Base-by-base conservation (phyloP, 106 monocot species). In the Acanthochlamys bracteata region DNA sequence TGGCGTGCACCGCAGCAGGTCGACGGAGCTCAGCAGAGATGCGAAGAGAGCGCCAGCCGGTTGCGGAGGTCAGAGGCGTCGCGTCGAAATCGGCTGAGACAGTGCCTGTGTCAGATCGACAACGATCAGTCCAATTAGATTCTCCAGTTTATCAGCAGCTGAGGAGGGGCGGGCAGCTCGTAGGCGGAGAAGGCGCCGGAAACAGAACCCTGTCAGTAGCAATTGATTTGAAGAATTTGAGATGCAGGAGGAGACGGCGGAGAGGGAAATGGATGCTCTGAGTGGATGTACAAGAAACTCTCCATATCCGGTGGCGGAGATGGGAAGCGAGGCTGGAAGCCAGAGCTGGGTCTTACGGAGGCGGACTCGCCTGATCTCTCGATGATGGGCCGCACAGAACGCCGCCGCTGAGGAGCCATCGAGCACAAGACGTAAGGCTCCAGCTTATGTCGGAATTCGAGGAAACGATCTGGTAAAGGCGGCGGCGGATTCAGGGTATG, bases 291-390 rank as follows among this genome's bases (percentile, higher is more conserved):
- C 78, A 98, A 75, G 73, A 85, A 92, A 22, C 83, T 55, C 51
- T 82, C 45, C 46, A 84, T 81, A n/a, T 20, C 64, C 62, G 75
- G 72, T 6, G 66, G 61, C 4, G 86, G 76, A 11, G 66, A 75
- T 70, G 76, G 88, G 91, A n/a, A 58, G 75, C 59, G 65, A 96
- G n/a, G 84, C 69, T 88, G 91, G 74, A 98, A 92, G 78, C n/a
- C 81, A 86, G 85, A 98, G 82, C 69, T 98, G 98, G 59, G 92
- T 88, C 79, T 98, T 98, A 2, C 98, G 72, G 79, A 41, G 59
- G 63, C 65, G 41, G 73, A 51, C 70, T 98, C 98, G 73, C 85
- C 88, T 66, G 70, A 69, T 66, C 92, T 42, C 76, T 98, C 98
- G 64, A 92, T 98, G 24, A 98, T 41, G 60, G 85, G 42, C 83